Conservation (phyloP, 139 green algal genomes). For the Trebouxia sp. region DNA sequence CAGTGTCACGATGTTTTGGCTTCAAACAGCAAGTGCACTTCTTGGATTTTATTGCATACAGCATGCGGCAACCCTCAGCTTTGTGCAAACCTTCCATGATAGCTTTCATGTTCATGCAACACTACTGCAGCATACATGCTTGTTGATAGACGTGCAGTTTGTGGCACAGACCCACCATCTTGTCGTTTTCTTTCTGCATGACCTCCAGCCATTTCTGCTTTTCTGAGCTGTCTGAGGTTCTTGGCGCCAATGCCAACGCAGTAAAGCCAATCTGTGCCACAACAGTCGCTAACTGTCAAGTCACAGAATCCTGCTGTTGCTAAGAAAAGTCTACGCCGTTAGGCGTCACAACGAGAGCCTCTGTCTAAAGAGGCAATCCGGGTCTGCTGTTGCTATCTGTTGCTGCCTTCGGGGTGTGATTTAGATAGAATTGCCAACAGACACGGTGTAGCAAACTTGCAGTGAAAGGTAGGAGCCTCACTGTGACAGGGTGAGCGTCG, state of each 20-base stretch:
- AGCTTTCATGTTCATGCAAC: not conserved
- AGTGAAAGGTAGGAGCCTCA: not conserved
- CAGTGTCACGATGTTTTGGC: too few relatives aligned
- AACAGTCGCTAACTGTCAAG: not conserved
- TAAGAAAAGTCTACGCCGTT: not conserved
- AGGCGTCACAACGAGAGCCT: too few relatives aligned
- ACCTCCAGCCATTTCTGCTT: slow-evolving; percentile 23
- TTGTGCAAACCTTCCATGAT: not conserved
- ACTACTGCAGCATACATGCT: not conserved
- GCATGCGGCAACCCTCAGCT: too few relatives aligned
- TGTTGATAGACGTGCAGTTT: not conserved
- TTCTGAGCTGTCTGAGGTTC: not conserved
- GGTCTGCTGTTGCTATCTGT: not conserved
- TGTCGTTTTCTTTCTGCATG: slow-evolving; percentile 10
- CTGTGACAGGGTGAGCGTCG: too few relatives aligned
- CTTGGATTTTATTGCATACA: too few relatives aligned
- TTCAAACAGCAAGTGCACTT: too few relatives aligned
- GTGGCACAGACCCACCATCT: not conserved
- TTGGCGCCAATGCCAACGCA: not conserved
- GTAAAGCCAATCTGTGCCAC: slow-evolving; percentile 25
- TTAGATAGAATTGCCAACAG: not conserved
- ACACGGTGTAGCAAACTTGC: not conserved
- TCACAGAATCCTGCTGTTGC: not conserved
- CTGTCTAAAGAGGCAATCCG: too few relatives aligned
- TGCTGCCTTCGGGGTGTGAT: not conserved